Evolutionary conservation across 2,329 filamentous ascomycete species (phyloP).

Genomic region (Epichloe scottii): DNA sequence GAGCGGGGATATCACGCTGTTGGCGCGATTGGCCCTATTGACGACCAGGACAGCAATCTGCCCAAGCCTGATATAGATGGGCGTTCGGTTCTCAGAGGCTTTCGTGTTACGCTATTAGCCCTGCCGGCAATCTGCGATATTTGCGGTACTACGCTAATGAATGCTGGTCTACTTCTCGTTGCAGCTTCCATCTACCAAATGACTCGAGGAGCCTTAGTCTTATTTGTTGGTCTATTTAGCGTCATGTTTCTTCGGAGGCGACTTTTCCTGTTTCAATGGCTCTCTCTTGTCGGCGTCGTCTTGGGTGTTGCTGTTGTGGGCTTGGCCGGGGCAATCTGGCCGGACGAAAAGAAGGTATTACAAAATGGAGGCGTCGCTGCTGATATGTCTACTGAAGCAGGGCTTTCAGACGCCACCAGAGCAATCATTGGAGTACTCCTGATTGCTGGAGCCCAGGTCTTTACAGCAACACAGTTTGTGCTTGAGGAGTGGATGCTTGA

Average conservation of each 20-base stretch:
- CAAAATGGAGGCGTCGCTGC: slow-evolving; percentile 16
- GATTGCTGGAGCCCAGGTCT: slow-evolving; percentile 90
- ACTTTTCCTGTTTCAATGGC: slow-evolving; percentile 83
- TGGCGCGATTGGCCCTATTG: slow-evolving; percentile 28
- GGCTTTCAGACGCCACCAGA: slow-evolving; percentile 20
- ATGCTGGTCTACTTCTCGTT: slow-evolving; percentile 84
- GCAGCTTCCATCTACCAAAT: slow-evolving; percentile 97
- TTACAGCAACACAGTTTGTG: slow-evolving; percentile 93
- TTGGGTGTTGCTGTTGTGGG: slow-evolving; percentile 81
- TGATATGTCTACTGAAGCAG: slow-evolving; percentile 27
- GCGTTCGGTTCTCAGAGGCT: slow-evolving; percentile 54
- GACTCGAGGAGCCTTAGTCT: slow-evolving; percentile 85
- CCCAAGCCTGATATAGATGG: slow-evolving; percentile 35
- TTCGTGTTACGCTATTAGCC: slow-evolving; percentile 61
- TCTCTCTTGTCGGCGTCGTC: slow-evolving; percentile 76
- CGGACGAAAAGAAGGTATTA: slow-evolving; percentile 43
- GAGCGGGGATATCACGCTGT: slow-evolving; percentile 56
- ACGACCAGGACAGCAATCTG: slow-evolving; percentile 13
- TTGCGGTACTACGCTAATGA: slow-evolving; percentile 92
- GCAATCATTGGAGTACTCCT: slow-evolving; percentile 76
- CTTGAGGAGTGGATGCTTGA: slow-evolving; percentile 85
- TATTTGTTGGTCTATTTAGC: slow-evolving; percentile 93
- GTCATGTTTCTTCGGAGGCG: slow-evolving; percentile 76
- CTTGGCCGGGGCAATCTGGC: slow-evolving; percentile 71
- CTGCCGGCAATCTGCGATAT: slow-evolving; percentile 90